Conservation (phyloP, 1,284 basidiomycete species). For the Cyathus olla region DNA sequence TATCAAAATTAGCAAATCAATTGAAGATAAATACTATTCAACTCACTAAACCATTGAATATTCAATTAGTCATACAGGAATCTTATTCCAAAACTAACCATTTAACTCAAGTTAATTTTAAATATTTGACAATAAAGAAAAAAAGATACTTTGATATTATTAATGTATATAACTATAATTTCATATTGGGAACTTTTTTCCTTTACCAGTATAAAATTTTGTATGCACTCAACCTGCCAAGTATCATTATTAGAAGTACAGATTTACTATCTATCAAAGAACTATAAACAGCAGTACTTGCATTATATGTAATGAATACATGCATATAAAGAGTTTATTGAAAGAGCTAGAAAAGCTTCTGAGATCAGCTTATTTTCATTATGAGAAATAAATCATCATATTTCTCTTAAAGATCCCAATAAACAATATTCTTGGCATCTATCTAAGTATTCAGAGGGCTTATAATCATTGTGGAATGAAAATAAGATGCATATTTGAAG, state of each 20-base stretch:
- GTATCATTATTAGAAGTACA: constrained; percentile 18
- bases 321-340: constrained; percentile 13
- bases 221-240: constrained; percentile 14
- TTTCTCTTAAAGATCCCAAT: constrained; percentile 29
- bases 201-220: constrained; percentile 36
- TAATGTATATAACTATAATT: constrained; percentile 33
- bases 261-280: constrained; percentile 17
- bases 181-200: constrained; percentile 40
- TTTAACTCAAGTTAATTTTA: constrained; percentile 9
- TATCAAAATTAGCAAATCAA: constrained; percentile 41
- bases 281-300: neutral
- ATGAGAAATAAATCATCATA: constrained; percentile 32
- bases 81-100: constrained; percentile 17
- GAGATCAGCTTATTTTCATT: constrained; percentile 26
- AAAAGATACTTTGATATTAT: constrained; percentile 30
- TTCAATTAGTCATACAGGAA: constrained; percentile 25
- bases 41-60: constrained; percentile 15
- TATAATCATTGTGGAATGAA: constrained; percentile 21
- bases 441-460: constrained; percentile 25
- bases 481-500: constrained; percentile 22
- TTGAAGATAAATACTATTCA: constrained; percentile 27
- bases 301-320: constrained; percentile 5
- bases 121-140: constrained; percentile 37
- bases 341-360: constrained; percentile 21
- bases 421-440: constrained; percentile 27